Base-by-base conservation (phyloP, 202 grass and related monocot genomes). In the Saccharum hybrid region DNA sequence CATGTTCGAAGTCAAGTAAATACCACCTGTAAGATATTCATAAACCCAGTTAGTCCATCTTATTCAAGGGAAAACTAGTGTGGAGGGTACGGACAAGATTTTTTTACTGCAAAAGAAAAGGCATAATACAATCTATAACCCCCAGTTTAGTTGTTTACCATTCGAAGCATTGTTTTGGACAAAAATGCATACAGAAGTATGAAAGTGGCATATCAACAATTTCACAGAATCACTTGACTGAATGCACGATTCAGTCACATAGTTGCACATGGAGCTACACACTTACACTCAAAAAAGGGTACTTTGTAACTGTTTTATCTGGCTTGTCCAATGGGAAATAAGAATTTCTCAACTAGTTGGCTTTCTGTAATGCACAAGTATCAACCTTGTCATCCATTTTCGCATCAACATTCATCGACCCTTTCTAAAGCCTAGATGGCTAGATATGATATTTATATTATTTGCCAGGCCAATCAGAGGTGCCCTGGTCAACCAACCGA, bases 1-100 rank as follows among this genome's bases (percentile, higher is more conserved):
- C 89, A 66, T 89, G 86, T 52, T 98, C 82, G 59, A 94, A 91
- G 79, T 96, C 93, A 69, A 96, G 85, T 74, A 90, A 76, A 95
- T 93, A 91, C 90, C 80, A 96, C 75, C 93, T 96, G 88, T 48
- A 67, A 81, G 63, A 75, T 48, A 90, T 84, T 21, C 8, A 87
- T 64, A 75, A 45, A 10, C 21, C 18, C 54, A 83, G 16, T 81
- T 45, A 90, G 54, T 80, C 43, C 33, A 83, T 54, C 61, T 61
- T 73, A 71, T 51, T 65, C 21, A 67, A 43, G 8, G 22, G 52
- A 15, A 48, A 42, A 63, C 22, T 71, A 49, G 46, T 60, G 56
- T 36, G 21, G 56, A 66, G 34, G 7, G 26, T 30, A 66, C 4
- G 54, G n/a, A 89, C 10, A 59, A 75, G 16, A 11, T 28, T 5